Conservation (phyloP, 345 rosid genomes). For the Citrus maxima region DNA sequence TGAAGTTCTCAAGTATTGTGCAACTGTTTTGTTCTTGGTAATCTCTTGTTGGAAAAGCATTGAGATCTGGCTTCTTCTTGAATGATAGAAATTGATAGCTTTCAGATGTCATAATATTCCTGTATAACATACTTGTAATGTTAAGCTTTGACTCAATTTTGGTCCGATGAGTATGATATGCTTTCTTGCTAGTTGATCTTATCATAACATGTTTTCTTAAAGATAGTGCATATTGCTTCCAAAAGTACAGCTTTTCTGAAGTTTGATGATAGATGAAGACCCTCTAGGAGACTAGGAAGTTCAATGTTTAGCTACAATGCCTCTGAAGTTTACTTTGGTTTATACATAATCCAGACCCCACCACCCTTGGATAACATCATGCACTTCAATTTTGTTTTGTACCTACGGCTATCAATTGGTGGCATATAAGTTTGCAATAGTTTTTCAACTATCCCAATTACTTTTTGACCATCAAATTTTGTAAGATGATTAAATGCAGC, state of each 20-base stretch:
- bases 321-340: not conserved
- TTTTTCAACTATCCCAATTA: not conserved
- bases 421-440: not conserved
- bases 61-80: not conserved
- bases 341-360: not conserved
- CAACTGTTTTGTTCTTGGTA: slow-evolving; percentile 91
- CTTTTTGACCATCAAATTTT: not conserved
- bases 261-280: not conserved
- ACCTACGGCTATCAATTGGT: not conserved
- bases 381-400: not conserved
- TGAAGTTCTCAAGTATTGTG: slow-evolving; percentile 88
- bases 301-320: not conserved
- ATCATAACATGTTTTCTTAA: not conserved
- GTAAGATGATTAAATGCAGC: not conserved
- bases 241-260: not conserved
- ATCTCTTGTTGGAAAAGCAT: slow-evolving; percentile 9
- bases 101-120: not conserved
- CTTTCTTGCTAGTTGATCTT: slow-evolving; percentile 8
- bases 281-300: not conserved
- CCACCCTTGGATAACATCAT: not conserved
- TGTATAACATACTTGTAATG: slow-evolving; percentile 17
- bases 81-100: not conserved
- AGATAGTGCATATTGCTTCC: not conserved
- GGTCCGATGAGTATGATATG: not conserved
- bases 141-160: not conserved